Evolutionary conservation across 441 rosid genomes (phyloP).

Genomic region (Euphorbia celastroides): DNA sequence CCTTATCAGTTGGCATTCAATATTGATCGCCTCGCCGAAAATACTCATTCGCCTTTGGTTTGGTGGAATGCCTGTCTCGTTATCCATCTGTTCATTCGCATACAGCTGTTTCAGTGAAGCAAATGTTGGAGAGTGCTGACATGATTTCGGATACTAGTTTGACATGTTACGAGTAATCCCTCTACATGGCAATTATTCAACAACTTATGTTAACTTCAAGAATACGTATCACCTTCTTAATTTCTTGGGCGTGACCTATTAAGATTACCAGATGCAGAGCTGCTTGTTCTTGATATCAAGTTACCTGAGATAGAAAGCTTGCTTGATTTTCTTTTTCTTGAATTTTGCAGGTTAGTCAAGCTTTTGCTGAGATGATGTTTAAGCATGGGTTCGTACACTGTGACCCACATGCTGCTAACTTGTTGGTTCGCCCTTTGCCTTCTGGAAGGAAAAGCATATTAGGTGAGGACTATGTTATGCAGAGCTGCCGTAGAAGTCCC

Average conservation of each 20-base stretch:
- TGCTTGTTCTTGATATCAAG: neutral
- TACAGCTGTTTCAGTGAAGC: neutral
- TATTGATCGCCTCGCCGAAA: too few relatives aligned
- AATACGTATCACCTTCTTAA: neutral
- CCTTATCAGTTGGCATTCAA: too few relatives aligned
- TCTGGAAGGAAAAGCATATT: conserved; percentile 45
- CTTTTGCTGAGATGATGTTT: conserved; percentile 97
- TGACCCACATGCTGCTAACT: conserved; percentile 97
- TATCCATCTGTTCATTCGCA: neutral
- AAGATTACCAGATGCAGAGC: neutral
- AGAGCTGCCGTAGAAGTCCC: neutral
- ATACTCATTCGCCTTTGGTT: too few relatives aligned
- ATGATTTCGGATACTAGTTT: neutral
- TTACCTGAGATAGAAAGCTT: neutral
- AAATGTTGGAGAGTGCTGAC: neutral
- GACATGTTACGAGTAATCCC: neutral
- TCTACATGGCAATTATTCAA: neutral
- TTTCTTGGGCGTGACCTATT: neutral
- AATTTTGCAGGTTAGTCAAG: conserved; percentile 67
- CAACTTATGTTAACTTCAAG: neutral
- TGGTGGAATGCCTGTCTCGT: too few relatives aligned
- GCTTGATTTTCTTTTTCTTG: conserved; percentile 8
- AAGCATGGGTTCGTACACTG: conserved; percentile 97
- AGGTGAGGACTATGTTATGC: conserved; percentile 38
- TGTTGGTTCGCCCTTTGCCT: conserved; percentile 80